Evolutionary conservation across 2,329 filamentous ascomycete species (phyloP), one percentile per base, ranked within the genome.

Genomic region (Colletotrichum sp.): DNA sequence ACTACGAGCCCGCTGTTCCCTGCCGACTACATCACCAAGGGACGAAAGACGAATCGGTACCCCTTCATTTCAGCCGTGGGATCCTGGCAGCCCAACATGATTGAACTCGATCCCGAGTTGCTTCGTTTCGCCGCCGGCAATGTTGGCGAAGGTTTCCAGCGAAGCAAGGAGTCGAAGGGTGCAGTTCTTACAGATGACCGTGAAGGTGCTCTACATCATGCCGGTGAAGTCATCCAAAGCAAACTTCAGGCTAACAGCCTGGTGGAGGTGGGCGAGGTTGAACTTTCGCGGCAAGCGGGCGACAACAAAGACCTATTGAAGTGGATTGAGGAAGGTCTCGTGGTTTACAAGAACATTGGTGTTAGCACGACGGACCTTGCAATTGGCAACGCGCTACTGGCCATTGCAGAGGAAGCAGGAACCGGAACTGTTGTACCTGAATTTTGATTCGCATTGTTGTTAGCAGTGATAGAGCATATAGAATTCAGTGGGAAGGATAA

Each of bases 161-260:
- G 32, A 14, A 72, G 55, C 12, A 13, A 26, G 52, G 48, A 32
- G 24, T 30, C 24, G 6, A 60, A 9, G 30, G 30, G 0, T 36
- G 71, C 4, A 3, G 82, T 90, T 24, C 84, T 89, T 13, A 89
- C 90, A 10, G 89, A 91, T 79, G 92, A 89, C 68, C 86, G 92
- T 0, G 89, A 92, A 18, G 90, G 90, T 3, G 91, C 91, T 71
- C 82, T 94, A 24, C 87, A 90, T 75, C 92, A 94, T 79, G 91
- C 93, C 0, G 93, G 93, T 0, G 93, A 95, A 82, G 84, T 95
- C 8, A 89, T 94, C 10, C 89, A 93, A 83, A 92, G 92, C 0
- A 89, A 87, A 2, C 83, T 95, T 7, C 86, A 84, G 5, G 87
- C 88, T 0, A 85, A 90, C 21, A 89, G 93, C 74, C 85, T 94